Base-by-base conservation (phyloP, 2,329 filamentous ascomycete genomes). In the Cytospora piceicola region DNA sequence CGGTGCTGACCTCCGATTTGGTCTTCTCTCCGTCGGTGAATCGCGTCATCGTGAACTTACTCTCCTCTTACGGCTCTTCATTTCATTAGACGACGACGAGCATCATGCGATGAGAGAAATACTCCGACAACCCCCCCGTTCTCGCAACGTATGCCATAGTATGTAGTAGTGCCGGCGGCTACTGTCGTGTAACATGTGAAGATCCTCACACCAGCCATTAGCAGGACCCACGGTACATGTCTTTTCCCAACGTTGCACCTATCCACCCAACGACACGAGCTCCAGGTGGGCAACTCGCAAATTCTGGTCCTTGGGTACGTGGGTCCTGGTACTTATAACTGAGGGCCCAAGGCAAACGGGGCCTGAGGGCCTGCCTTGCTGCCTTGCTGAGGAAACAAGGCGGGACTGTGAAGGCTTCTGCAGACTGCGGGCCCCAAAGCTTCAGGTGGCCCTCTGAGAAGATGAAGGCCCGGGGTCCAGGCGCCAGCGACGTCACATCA, bases 91-190 rank as follows among this genome's bases (percentile, higher is more conserved):
- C 58, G 58, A 54, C 34, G 63, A 22, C 58, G 51, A 63, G 36
- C 63, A 66, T 61, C 59, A 66, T 66, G 63, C 66, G 59, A 68
- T 49, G 66, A 11, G 20, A 22, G 58, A 58, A 68, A 61, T 49
- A 30, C 34, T 56, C 66, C 66, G 42, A 54, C 20, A 30, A 46
- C 24, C 17, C 34, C 32, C 52, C n/a, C 49, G 27, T 29, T 3
- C 27, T 29, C 5, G 42, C 42, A 39, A 20, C 22, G 29, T 22
- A 36, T 36, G 15, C 29, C 22, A 29, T 29, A 29, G 27, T 29
- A 29, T 12, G 27, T 29, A 29, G 4, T 34, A 12, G 29, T 56
- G 59, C 49, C 24, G 54, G 59, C 49, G 42, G 53, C 51, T 51
- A n/a, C 22, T 36, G 39, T 22, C 20, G n/a, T 42, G 30, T 39